phyloP scores from a whole-genome alignment of 2,329 filamentous ascomycete genomes.

The Fusarium gaditjirri region DNA sequence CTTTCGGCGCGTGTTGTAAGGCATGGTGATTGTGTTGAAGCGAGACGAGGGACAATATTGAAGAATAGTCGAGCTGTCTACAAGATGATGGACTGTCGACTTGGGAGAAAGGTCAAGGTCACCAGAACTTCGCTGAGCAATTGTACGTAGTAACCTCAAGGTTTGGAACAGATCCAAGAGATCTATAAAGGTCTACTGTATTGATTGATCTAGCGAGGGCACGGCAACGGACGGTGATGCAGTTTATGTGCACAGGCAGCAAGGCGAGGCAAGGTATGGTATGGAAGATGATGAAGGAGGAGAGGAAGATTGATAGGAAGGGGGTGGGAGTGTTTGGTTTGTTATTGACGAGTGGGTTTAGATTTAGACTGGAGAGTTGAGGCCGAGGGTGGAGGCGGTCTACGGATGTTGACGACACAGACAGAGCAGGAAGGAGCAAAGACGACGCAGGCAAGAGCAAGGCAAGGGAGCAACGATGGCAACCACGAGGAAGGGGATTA shows the following conservation, averaged over 20 bases:
- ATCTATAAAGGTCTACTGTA: constrained; percentile 29
- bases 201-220: constrained; percentile 29
- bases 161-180: constrained; percentile 28
- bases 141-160: constrained; percentile 28
- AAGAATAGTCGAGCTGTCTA: constrained; percentile 21
- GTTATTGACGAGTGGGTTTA: constrained; percentile 37
- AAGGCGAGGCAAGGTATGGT: neutral
- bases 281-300: constrained; percentile 11
- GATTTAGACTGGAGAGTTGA: constrained; percentile 33
- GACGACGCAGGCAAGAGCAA: constrained; percentile 27
- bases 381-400: constrained; percentile 43
- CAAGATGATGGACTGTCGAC: constrained; percentile 28
- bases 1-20: constrained; percentile 97
- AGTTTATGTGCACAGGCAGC: constrained; percentile 19
- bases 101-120: constrained; percentile 29
- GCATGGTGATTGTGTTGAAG: constrained; percentile 65
- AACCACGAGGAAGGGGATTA: constrained; percentile 34
- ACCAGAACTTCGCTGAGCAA: constrained; percentile 31
- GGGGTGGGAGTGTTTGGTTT: constrained; percentile 38
- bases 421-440: constrained; percentile 22
- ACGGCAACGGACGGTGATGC: constrained; percentile 10
- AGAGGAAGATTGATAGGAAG: constrained; percentile 27
- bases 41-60: constrained; percentile 9
- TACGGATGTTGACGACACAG: constrained; percentile 41
- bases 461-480: constrained; percentile 38